These are phyloP conservation scores for Candida oleophila DNA, from an alignment of 805 yeast genomes.

Conservation along the genomic window DNA sequence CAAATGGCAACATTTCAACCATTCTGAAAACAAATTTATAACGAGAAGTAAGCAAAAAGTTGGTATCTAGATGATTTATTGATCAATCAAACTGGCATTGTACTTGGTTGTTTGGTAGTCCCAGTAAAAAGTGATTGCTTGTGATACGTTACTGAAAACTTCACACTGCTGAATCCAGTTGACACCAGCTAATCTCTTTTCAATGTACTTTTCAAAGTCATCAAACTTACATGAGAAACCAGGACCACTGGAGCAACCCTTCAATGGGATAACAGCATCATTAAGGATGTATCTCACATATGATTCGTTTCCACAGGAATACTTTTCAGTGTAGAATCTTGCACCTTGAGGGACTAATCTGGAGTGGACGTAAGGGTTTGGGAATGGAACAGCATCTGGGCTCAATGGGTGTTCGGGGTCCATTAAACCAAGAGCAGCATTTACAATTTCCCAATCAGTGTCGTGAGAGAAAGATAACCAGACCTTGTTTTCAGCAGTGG, in stretches of 20 bases:
- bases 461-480: constrained; percentile 79
- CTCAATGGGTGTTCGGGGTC: constrained; percentile 44
- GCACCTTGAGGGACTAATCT: constrained; percentile 42
- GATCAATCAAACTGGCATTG: constrained; percentile 10
- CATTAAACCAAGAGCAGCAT: constrained; percentile 63
- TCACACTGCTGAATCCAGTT: constrained; percentile 14
- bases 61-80: background rate
- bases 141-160: constrained; percentile 11
- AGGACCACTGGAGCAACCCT: constrained; percentile 36
- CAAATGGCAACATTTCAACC: no score
- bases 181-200: constrained; percentile 10
- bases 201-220: constrained; percentile 30
- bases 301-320: constrained; percentile 24
- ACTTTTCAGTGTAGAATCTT: constrained; percentile 37
- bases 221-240: constrained; percentile 42
- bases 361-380: constrained; percentile 44
- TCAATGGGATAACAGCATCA: constrained; percentile 39
- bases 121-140: constrained; percentile 22
- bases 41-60: background rate
- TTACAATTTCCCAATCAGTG: constrained; percentile 57
- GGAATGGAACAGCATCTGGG: constrained; percentile 45
- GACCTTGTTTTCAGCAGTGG: constrained; percentile 45
- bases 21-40: no score
- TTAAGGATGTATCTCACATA: constrained; percentile 40
- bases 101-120: constrained; percentile 18